Conservation (phyloP, 805 yeast genomes). For the Candida nonsorbophila region DNA sequence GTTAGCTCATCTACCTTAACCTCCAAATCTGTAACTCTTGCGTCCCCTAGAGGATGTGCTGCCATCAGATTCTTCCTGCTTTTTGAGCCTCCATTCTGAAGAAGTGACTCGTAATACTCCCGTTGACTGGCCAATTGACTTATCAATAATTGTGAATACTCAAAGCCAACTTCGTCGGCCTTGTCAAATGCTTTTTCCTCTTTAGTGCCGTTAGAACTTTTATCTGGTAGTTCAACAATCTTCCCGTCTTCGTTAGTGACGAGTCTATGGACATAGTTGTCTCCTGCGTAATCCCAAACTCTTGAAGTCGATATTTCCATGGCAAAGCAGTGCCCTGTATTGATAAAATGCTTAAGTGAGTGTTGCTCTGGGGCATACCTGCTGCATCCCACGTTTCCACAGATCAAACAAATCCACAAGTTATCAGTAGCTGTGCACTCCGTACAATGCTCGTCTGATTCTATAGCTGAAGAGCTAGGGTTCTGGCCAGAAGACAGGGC, state of each 20-base stretch:
- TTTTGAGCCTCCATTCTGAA: slow-evolving; percentile 16
- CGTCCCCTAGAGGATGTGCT: no score
- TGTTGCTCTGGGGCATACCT: slow-evolving; percentile 76
- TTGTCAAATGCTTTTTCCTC: slow-evolving; percentile 19
- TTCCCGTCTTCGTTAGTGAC: slow-evolving; percentile 90
- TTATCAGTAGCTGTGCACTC: slow-evolving; percentile 57
- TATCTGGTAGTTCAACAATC: slow-evolving; percentile 64
- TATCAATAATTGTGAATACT: slow-evolving; percentile 72
- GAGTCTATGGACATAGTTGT: slow-evolving; percentile 80
- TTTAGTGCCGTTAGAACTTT: slow-evolving; percentile 10
- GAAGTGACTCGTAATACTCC: slow-evolving; percentile 63
- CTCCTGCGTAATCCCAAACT: slow-evolving; percentile 94
- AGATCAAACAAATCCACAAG: slow-evolving; percentile 83
- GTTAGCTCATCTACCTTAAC: slow-evolving; percentile 22
- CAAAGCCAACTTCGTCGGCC: slow-evolving; percentile 61
- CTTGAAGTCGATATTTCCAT: slow-evolving; percentile 83
- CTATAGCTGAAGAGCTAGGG: slow-evolving; percentile 4
- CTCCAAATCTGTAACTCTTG: slow-evolving; percentile 18
- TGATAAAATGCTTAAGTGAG: slow-evolving; percentile 75
- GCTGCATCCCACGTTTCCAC: slow-evolving; percentile 93
- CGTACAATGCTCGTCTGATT: slow-evolving; percentile 35
- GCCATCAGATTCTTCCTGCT: slow-evolving; percentile 13
- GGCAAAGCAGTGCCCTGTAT: slow-evolving; percentile 81
- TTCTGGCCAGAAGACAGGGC: slow-evolving; percentile 1
- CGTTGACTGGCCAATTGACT: slow-evolving; percentile 84